phyloP scores from a whole-genome alignment of 306 rosid species.

The Glycine soja region DNA sequence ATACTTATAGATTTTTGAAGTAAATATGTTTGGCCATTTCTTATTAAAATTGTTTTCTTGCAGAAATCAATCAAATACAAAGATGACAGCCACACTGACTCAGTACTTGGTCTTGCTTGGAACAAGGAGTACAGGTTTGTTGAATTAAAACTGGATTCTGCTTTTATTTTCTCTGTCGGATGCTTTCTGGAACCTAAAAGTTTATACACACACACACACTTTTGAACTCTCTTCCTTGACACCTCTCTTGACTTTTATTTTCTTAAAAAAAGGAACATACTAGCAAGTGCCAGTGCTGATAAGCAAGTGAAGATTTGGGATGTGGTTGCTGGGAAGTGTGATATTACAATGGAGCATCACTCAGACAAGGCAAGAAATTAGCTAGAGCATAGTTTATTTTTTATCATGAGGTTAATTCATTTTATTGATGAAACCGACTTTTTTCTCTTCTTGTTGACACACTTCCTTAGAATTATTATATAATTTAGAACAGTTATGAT shows the following conservation, averaged over 20 bases:
- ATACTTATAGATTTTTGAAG: conserved; percentile 1
- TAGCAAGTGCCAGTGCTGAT: conserved; percentile 98
- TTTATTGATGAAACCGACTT: conserved; percentile 11
- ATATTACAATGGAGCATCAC: conserved; percentile 88
- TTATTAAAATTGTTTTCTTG: conserved; percentile 39
- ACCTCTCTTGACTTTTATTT: conserved; percentile 3
- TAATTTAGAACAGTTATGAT: neutral
- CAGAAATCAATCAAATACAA: conserved; percentile 74
- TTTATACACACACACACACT: neutral
- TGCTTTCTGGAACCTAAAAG: neutral
- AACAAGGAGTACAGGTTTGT: conserved; percentile 85
- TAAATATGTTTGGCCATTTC: neutral
- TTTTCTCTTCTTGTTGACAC: neutral
- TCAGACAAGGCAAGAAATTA: conserved; percentile 72
- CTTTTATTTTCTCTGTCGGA: conserved; percentile 42
- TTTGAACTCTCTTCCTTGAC: conserved; percentile 20
- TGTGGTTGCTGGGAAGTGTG: conserved; percentile 74
- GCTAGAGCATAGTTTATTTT: neutral
- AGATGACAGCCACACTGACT: conserved; percentile 84
- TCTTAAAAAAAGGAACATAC: conserved; percentile 65
- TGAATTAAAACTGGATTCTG: conserved; percentile 18
- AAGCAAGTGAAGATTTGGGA: conserved; percentile 91
- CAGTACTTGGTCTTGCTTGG: conserved; percentile 97
- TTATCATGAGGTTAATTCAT: neutral
- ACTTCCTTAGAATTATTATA: neutral